A percentile compares a stretch with the other conserved stretches of the same genome.
Evolutionary conservation across 2,329 filamentous ascomycete genomes (phyloP).

Genomic region (Anthostomella pinea): DNA sequence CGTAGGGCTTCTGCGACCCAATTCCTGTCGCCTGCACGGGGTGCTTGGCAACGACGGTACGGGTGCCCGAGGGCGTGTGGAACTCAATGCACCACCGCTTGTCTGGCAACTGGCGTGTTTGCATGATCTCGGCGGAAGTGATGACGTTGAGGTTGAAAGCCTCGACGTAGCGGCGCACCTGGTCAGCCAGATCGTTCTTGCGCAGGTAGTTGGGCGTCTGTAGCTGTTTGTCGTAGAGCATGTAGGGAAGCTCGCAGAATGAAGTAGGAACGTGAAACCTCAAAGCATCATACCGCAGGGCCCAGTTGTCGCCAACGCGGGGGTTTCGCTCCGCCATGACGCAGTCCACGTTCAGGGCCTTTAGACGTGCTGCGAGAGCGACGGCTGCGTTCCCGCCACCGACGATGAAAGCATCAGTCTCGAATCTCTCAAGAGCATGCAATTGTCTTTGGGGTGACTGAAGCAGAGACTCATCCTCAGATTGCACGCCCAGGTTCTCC

Average conservation of each 20-base stretch:
- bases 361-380: constrained; percentile 34
- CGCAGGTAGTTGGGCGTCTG: constrained; percentile 19
- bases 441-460: constrained; percentile 17
- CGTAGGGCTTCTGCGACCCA: constrained; percentile 20
- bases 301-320: constrained; percentile 39
- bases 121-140: constrained; percentile 24
- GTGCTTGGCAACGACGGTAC: constrained; percentile 17
- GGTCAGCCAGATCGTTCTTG: constrained; percentile 23
- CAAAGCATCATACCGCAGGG: constrained; percentile 36
- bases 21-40: constrained; percentile 28
- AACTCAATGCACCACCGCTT: constrained; percentile 27
- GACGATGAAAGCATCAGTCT: constrained; percentile 34
- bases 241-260: constrained; percentile 31
- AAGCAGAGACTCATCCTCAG: constrained; percentile 29
- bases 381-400: constrained; percentile 31
- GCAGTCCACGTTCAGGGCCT: constrained; percentile 35
- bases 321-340: constrained; percentile 36
- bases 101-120: constrained; percentile 23
- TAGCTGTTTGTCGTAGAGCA: constrained; percentile 14
- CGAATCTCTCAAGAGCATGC: constrained; percentile 12
- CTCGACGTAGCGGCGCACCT: constrained; percentile 26
- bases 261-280: constrained; percentile 39
- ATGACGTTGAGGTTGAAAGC: constrained; percentile 34
- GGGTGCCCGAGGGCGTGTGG: constrained; percentile 4
- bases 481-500: constrained; percentile 17